A percentile compares a stretch with the other conserved stretches of the same genome.
Conservation (phyloP, 23 red algal genomes). For the Gracilaria caudata region DNA sequence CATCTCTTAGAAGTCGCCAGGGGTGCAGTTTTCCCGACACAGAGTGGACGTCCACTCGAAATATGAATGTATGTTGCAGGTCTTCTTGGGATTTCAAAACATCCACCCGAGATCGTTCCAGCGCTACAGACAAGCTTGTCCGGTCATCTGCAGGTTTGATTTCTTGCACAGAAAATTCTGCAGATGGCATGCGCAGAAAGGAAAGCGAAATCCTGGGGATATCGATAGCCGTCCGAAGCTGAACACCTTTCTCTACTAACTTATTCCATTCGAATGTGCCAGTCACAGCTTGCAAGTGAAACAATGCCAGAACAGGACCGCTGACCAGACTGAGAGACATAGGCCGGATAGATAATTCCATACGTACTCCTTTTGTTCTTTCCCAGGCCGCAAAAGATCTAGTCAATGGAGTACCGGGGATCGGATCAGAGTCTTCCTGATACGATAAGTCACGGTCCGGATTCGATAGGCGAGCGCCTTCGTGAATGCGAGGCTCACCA, state of each 20-base stretch:
- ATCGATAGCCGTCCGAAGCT: constrained; percentile 49
- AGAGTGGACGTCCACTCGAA: constrained; percentile 43
- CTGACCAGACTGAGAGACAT: constrained; percentile 63
- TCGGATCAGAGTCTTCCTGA: not conserved
- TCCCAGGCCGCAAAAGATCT: constrained; percentile 69
- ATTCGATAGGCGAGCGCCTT: not conserved
- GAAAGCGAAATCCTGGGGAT: constrained; percentile 53
- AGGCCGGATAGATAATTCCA: constrained; percentile 63
- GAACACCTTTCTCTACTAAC: constrained; percentile 48
- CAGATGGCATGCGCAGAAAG: constrained; percentile 65
- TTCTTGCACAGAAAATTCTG: constrained; percentile 46
- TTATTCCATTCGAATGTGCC: constrained; percentile 74
- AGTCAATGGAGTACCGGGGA: constrained; percentile 44
- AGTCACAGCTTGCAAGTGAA: constrained; percentile 51
- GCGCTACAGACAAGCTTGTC: constrained; percentile 53
- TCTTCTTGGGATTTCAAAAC: constrained; percentile 61
- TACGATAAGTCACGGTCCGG: not conserved
- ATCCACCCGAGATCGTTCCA: constrained; percentile 64
- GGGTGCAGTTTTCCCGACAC: constrained; percentile 59
- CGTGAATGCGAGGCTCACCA: constrained; percentile 2
- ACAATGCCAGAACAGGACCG: constrained; percentile 60
- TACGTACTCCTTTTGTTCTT: constrained; percentile 68
- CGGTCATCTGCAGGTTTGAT: constrained; percentile 45
- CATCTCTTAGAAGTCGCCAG: constrained; percentile 50
- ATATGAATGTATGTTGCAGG: constrained; percentile 58